A percentile compares a stretch with the other conserved stretches of the same genome.
These are phyloP conservation scores for Fulvia fulva DNA, from an alignment of 2,329 filamentous ascomycete species.

Conservation along the genomic window DNA sequence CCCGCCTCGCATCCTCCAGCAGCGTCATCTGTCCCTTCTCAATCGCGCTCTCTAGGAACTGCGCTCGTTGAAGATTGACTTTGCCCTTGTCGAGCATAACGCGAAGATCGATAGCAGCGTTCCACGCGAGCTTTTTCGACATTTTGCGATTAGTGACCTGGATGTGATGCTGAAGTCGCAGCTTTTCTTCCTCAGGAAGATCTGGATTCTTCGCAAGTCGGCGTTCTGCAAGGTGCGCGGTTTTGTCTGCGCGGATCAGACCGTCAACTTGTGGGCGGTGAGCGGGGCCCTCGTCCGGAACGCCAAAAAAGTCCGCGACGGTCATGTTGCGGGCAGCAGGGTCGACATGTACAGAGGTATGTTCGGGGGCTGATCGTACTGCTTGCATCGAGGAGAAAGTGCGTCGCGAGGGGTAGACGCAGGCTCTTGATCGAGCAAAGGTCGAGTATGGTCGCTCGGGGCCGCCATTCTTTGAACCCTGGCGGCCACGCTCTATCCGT, in stretches of 20 bases:
- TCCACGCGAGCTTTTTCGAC: slow-evolving; percentile 21
- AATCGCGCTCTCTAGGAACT: slow-evolving; percentile 26
- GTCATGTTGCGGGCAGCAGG: slow-evolving; percentile 17
- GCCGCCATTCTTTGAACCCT: too few species aligned
- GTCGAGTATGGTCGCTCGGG: not conserved
- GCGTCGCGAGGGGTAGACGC: not conserved
- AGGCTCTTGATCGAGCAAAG: not conserved
- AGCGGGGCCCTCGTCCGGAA: slow-evolving; percentile 11
- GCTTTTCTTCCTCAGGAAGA: slow-evolving; percentile 10
- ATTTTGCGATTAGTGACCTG: slow-evolving; percentile 15
- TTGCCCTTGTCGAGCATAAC: slow-evolving; percentile 28
- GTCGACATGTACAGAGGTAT: slow-evolving; percentile 10
- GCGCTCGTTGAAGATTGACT: slow-evolving; percentile 20
- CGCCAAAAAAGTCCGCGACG: slow-evolving; percentile 23
- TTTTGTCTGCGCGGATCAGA: slow-evolving; percentile 10
- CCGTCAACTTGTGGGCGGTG: slow-evolving; percentile 12
- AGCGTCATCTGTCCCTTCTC: slow-evolving; percentile 26
- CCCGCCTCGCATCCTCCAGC: slow-evolving; percentile 20
- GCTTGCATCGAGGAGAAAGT: not conserved
- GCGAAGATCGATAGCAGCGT: slow-evolving; percentile 24
- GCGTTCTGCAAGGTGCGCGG: slow-evolving; percentile 5
- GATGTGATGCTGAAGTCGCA: slow-evolving; percentile 9
- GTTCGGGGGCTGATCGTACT: not conserved
- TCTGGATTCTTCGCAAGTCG: slow-evolving; percentile 1
- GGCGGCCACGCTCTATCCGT: too few species aligned